Percentiles rank a stretch among this genome's conserved stretches.
These are phyloP conservation scores for Beauveria asiatica DNA, from an alignment of 2,329 filamentous ascomycete species.

Conservation along the genomic window DNA sequence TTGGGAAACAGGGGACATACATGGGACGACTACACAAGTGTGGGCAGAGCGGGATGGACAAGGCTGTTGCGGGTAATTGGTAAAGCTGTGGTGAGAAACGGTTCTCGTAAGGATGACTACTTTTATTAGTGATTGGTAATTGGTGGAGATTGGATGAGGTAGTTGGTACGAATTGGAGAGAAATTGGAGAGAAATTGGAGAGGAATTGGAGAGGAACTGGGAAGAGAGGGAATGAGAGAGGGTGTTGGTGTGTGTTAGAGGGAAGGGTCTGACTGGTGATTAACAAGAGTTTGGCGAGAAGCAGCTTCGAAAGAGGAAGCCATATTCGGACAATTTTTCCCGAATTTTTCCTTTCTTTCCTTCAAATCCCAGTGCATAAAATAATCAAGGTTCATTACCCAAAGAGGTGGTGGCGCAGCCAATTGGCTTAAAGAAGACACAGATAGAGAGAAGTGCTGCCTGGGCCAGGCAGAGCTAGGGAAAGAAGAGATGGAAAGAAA, in stretches of 20 bases:
- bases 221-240: background rate
- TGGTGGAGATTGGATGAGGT: too few species aligned
- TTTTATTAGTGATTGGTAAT: background rate
- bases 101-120: background rate
- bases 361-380: too few species aligned
- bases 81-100: background rate
- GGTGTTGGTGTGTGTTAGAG: background rate
- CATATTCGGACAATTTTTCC: background rate
- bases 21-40: constrained; percentile 15
- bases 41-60: background rate
- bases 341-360: background rate
- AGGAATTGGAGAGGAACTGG: background rate
- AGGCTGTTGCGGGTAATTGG: background rate
- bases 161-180: too few species aligned
- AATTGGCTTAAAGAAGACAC: background rate
- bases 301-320: background rate
- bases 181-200: background rate
- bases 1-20: constrained; percentile 19
- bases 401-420: background rate
- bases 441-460: background rate
- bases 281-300: background rate
- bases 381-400: too few species aligned
- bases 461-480: background rate
- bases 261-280: constrained; percentile 4
- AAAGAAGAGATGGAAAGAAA: background rate